These are phyloP conservation scores for Endoconidiophora laricicola DNA, from an alignment of 2,329 filamentous ascomycete species.

Conservation along the genomic window DNA sequence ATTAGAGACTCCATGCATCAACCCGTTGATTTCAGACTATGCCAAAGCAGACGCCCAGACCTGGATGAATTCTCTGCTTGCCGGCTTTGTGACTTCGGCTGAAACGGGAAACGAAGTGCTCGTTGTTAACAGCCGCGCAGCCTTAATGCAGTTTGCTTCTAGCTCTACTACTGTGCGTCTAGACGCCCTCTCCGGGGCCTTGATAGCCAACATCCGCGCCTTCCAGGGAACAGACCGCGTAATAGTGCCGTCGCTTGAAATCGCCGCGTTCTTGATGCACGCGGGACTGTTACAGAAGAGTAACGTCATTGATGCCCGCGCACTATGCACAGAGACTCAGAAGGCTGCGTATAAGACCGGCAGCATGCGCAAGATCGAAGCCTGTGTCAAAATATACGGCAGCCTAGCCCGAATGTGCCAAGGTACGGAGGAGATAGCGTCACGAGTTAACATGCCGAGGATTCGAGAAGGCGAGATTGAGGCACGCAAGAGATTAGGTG, in stretches of 20 bases:
- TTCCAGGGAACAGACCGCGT: slow-evolving; percentile 50
- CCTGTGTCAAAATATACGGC: slow-evolving; percentile 65
- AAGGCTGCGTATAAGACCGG: slow-evolving; percentile 69
- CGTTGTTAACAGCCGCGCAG: slow-evolving; percentile 49
- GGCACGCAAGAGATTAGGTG: slow-evolving; percentile 51
- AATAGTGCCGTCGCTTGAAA: slow-evolving; percentile 58
- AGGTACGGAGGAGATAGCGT: slow-evolving; percentile 5
- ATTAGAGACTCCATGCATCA: slow-evolving; percentile 21
- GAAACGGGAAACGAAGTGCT: slow-evolving; percentile 65
- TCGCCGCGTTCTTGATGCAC: slow-evolving; percentile 62
- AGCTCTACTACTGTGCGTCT: slow-evolving; percentile 19
- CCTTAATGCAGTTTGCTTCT: slow-evolving; percentile 40
- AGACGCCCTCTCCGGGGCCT: slow-evolving; percentile 29
- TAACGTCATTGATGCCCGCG: slow-evolving; percentile 28
- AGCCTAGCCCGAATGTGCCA: slow-evolving; percentile 35
- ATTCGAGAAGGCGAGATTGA: slow-evolving; percentile 23
- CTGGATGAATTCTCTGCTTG: slow-evolving; percentile 39
- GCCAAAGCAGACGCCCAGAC: slow-evolving; percentile 18
- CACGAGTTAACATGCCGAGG: slow-evolving; percentile 10
- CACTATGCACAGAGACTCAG: slow-evolving; percentile 53
- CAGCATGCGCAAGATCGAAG: slow-evolving; percentile 66
- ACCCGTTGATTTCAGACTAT: slow-evolving; percentile 22
- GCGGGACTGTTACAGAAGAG: slow-evolving; percentile 30
- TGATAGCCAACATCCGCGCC: slow-evolving; percentile 36
- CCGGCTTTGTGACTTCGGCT: slow-evolving; percentile 55